These are phyloP conservation scores for Erysimum pusillum DNA, from an alignment of 441 rosid genomes.

Conservation along the genomic window DNA sequence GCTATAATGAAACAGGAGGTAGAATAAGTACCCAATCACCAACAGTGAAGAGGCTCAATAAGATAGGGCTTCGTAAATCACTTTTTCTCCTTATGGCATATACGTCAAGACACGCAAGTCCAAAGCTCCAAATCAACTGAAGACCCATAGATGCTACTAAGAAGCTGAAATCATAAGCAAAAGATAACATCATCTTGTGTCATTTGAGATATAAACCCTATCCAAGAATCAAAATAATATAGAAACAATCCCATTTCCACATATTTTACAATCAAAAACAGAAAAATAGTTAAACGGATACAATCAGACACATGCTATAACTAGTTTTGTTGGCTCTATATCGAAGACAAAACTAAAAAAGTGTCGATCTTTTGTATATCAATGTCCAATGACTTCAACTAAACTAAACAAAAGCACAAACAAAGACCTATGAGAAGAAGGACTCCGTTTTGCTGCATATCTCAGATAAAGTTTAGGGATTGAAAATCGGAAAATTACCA, in stretches of 20 bases:
- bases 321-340: neutral
- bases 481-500: slow-evolving; percentile 34
- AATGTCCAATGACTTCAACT: neutral
- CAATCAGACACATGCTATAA: neutral
- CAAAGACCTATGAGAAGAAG: no score
- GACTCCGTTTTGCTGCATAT: no score
- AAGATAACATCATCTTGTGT: neutral
- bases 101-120: slow-evolving; percentile 48
- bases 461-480: neutral
- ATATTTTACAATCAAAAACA: neutral
- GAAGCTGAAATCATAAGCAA: slow-evolving; percentile 37
- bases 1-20: neutral
- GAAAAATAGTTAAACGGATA: neutral
- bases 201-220: neutral
- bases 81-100: slow-evolving; percentile 35
- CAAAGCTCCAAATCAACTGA: slow-evolving; percentile 49
- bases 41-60: slow-evolving; percentile 46
- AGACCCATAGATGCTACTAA: slow-evolving; percentile 51
- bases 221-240: neutral
- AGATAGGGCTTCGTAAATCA: slow-evolving; percentile 42
- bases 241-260: slow-evolving; percentile 12
- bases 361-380: neutral
- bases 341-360: neutral
- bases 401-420: neutral
- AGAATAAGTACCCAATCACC: slow-evolving; percentile 47